A percentile compares a stretch with the other conserved stretches of the same genome.
phyloP scores from a whole-genome alignment of 495 filamentous ascomycete species.

The Penicillium psychrofluorescens region DNA sequence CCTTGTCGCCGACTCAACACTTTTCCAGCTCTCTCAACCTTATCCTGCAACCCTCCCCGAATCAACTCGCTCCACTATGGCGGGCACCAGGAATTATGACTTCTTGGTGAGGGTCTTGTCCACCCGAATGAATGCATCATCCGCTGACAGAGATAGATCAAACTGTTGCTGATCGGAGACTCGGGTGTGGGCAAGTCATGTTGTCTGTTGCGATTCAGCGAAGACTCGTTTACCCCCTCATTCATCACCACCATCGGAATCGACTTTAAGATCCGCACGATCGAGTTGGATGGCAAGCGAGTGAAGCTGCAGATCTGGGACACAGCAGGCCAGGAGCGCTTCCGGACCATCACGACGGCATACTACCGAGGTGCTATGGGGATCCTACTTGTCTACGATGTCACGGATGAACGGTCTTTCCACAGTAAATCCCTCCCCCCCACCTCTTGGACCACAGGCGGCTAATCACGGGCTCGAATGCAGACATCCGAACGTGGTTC shows the following conservation, averaged over 20 bases:
- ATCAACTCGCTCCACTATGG: conserved; percentile 52
- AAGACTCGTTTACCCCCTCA: conserved; percentile 96
- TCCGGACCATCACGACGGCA: conserved; percentile 96
- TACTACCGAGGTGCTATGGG: conserved; percentile 99
- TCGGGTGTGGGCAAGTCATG: conserved; percentile 98
- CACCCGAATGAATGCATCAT: too few species aligned
- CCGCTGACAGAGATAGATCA: conserved; percentile 59
- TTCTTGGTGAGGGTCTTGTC: conserved; percentile 64
- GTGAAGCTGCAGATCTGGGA: conserved; percentile 99
- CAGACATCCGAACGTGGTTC: conserved; percentile 99
- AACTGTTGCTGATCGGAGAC: conserved; percentile 96
- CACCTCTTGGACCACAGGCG: background rate
- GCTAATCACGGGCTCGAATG: too few species aligned
- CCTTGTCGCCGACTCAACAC: too few species aligned
- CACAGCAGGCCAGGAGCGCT: conserved; percentile 94
- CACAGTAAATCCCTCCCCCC: conserved; percentile 65
- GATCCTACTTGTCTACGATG: conserved; percentile 95
- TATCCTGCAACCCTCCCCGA: background rate
- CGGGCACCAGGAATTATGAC: conserved; percentile 95
- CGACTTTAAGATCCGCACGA: conserved; percentile 99
- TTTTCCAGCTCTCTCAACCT: background rate
- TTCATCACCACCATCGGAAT: conserved; percentile 99
- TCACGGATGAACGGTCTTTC: conserved; percentile 94
- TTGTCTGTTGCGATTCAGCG: conserved; percentile 95
- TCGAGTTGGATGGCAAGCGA: conserved; percentile 95